A percentile compares a stretch with the other conserved stretches of the same genome.
phyloP scores from a whole-genome alignment of 768 basidiomycete species.

The Gloeostereum incarnatum region DNA sequence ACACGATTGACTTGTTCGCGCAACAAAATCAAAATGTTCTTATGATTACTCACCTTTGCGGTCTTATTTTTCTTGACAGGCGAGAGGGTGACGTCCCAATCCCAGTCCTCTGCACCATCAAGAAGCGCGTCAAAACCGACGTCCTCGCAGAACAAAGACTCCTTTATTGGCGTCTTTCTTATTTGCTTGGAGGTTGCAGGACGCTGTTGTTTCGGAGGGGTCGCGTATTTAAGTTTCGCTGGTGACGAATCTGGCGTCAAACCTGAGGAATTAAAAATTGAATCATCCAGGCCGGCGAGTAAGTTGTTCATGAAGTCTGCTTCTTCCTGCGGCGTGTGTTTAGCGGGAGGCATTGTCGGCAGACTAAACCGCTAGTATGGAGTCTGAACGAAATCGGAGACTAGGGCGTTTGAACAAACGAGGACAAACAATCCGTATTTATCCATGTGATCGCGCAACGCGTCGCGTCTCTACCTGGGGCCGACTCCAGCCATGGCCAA shows the following conservation, averaged over 20 bases:
- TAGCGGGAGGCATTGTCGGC: constrained; percentile 28
- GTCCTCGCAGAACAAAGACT: constrained; percentile 19
- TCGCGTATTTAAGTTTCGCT: constrained; percentile 12
- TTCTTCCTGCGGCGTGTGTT: constrained; percentile 35
- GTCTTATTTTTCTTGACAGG: constrained; percentile 44
- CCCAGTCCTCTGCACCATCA: constrained; percentile 65
- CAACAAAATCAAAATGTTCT: too few relatives aligned
- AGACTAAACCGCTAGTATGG: too few relatives aligned
- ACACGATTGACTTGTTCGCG: too few relatives aligned
- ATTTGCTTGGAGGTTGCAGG: constrained; percentile 4
- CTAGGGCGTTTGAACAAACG: too few relatives aligned
- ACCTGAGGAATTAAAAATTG: constrained; percentile 30
- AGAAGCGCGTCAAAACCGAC: constrained; percentile 40
- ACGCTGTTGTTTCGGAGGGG: constrained; percentile 6
- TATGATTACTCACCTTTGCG: too few relatives aligned
- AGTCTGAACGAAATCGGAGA: too few relatives aligned
- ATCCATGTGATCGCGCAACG: too few relatives aligned
- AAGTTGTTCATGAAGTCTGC: constrained; percentile 48
- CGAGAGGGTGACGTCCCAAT: constrained; percentile 51
- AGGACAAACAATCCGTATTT: too few relatives aligned
- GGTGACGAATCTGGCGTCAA: constrained; percentile 27
- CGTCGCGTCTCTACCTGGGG: too few relatives aligned
- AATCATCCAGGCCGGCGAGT: constrained; percentile 43
- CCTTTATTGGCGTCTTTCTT: constrained; percentile 13
- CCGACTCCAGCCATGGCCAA: too few relatives aligned